Evolutionary conservation across 306 rosid species (phyloP).

Genomic region (Quercus gilva): DNA sequence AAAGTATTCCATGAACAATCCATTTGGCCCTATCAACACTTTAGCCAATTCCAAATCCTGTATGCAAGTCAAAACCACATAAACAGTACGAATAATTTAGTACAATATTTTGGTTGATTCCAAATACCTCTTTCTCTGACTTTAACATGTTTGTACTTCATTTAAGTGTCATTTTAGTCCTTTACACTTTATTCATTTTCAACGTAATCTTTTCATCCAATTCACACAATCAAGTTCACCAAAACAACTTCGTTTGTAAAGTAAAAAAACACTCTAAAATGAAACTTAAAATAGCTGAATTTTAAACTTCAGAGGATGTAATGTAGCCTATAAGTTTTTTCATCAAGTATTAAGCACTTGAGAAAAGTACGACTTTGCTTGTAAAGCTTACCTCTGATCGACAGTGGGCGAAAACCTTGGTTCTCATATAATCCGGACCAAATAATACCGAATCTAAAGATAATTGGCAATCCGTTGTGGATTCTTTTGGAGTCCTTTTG

Average conservation of each 20-base stretch:
- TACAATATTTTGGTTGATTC: not conserved
- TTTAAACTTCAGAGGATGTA: no score
- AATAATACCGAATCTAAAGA: not conserved
- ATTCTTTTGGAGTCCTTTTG: not conserved
- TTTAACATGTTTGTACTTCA: no score
- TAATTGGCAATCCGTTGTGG: not conserved
- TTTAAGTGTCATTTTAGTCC: no score
- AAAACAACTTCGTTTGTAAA: no score
- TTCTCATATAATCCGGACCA: not conserved
- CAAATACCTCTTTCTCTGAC: no score
- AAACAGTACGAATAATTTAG: not conserved
- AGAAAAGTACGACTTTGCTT: not conserved
- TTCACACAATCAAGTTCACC: no score
- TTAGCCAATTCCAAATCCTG: constrained; percentile 34
- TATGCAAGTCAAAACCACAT: not conserved
- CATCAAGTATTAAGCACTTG: no score
- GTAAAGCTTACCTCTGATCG: not conserved
- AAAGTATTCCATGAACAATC: constrained; percentile 37
- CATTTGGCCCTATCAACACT: constrained; percentile 27
- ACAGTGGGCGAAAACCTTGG: not conserved
- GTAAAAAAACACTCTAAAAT: no score
- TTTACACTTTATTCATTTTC: no score
- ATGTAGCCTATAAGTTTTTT: no score
- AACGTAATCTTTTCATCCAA: no score
- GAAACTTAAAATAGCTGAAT: no score